These are phyloP conservation scores for Brassica juncea DNA, from an alignment of 345 rosid species.

Conservation along the genomic window DNA sequence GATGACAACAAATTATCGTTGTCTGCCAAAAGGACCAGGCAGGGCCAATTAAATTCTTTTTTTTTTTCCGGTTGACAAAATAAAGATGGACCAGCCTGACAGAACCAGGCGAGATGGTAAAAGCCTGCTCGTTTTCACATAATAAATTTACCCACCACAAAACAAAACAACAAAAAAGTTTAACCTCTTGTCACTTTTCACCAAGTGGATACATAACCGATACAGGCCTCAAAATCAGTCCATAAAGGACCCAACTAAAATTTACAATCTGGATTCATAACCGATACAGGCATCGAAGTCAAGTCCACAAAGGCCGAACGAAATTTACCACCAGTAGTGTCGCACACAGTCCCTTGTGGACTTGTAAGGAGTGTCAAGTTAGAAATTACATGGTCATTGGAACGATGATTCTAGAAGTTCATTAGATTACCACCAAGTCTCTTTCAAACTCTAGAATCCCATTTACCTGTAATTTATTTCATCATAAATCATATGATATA, in stretches of 20 bases:
- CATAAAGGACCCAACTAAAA: neutral
- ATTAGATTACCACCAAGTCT: too few species aligned
- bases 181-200: neutral
- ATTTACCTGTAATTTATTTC: too few species aligned
- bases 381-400: too few species aligned
- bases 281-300: neutral
- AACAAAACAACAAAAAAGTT: neutral
- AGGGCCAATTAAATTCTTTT: neutral
- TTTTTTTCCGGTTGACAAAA: neutral
- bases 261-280: neutral
- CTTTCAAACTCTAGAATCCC: too few species aligned
- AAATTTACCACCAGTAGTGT: neutral
- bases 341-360: too few species aligned
- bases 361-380: too few species aligned
- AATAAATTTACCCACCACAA: neutral
- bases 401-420: too few species aligned
- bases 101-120: conserved; percentile 17
- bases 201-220: neutral
- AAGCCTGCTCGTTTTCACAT: conserved; percentile 14
- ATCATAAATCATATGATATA: too few species aligned
- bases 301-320: neutral
- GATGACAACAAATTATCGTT: neutral
- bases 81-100: conserved; percentile 28
- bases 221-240: neutral
- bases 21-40: conserved; percentile 10